These are phyloP conservation scores for Capsicum rhomboideum DNA, from an alignment of 257 asterid genomes.

Conservation along the genomic window DNA sequence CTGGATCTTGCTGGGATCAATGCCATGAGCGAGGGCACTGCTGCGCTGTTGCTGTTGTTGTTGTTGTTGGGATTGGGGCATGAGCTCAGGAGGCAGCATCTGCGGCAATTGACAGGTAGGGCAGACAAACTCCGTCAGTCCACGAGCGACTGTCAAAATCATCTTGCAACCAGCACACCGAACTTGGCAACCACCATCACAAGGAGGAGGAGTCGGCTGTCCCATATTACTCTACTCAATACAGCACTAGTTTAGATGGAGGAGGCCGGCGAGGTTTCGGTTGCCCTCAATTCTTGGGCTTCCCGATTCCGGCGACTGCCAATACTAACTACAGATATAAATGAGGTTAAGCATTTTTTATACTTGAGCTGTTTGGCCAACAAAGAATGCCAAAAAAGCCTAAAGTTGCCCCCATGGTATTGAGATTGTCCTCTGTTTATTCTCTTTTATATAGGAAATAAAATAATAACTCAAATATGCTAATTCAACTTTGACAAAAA, in stretches of 20 bases:
- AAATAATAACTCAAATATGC: too few relatives aligned
- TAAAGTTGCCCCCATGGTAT: too few relatives aligned
- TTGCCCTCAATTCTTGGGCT: too few relatives aligned
- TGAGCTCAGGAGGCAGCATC: constrained; percentile 93
- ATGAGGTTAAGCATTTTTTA: too few relatives aligned
- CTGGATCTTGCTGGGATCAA: constrained; percentile 98
- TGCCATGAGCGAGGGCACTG: constrained; percentile 64
- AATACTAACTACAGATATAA: too few relatives aligned
- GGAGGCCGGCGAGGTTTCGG: too few relatives aligned
- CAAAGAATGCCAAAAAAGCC: too few relatives aligned
- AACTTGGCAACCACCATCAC: constrained; percentile 57
- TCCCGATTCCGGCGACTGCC: too few relatives aligned
- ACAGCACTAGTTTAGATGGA: background rate
- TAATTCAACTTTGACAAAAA: too few relatives aligned
- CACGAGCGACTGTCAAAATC: constrained; percentile 66
- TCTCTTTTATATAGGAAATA: too few relatives aligned
- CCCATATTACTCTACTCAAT: constrained; percentile 26
- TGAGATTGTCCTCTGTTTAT: too few relatives aligned
- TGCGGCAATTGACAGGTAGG: constrained; percentile 91
- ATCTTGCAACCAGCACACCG: constrained; percentile 94
- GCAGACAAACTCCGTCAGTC: constrained; percentile 80
- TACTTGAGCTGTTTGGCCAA: too few relatives aligned
- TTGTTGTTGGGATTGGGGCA: constrained; percentile 31
- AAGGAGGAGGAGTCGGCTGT: constrained; percentile 59
- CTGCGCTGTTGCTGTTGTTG: constrained; percentile 26